Conservation (phyloP, 202 grass and related monocot species). For the Cymbopogon flexuosus region DNA sequence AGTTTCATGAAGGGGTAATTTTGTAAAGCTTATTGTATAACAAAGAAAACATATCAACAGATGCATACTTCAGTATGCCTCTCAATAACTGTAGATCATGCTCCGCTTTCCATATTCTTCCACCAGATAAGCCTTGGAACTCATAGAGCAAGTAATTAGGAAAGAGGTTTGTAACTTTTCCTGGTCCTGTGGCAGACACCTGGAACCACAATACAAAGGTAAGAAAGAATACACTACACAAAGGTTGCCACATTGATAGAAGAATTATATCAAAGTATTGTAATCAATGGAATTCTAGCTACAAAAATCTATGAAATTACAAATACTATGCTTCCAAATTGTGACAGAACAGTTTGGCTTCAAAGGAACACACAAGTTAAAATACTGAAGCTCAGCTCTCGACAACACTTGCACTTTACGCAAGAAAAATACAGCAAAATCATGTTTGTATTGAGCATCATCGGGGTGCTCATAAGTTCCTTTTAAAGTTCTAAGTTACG, state of each 20-base stretch:
- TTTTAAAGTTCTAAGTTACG: background rate
- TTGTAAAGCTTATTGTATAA: conserved; percentile 9
- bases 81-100: conserved; percentile 83
- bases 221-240: background rate
- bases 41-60: conserved; percentile 21
- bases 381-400: background rate
- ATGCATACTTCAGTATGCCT: conserved; percentile 76
- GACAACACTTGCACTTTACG: background rate
- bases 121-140: conserved; percentile 71
- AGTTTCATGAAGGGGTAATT: conserved; percentile 26
- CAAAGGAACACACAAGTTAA: background rate
- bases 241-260: conserved; percentile 21
- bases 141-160: conserved; percentile 69
- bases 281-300: background rate
- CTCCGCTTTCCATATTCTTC: conserved; percentile 82
- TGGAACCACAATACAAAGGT: conserved; percentile 29
- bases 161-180: conserved; percentile 51
- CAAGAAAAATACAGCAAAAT: background rate
- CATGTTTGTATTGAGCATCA: conserved; percentile 10
- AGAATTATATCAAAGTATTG: background rate
- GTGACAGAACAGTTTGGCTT: conserved; percentile 17
- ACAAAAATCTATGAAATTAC: conserved; percentile 10
- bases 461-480: background rate
- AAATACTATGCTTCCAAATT: conserved; percentile 13
- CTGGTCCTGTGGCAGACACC: conserved; percentile 46